A percentile compares a stretch with the other conserved stretches of the same genome.
These are phyloP conservation scores for Penicillium tannophilum DNA, from an alignment of 495 filamentous ascomycete species.

Conservation along the genomic window DNA sequence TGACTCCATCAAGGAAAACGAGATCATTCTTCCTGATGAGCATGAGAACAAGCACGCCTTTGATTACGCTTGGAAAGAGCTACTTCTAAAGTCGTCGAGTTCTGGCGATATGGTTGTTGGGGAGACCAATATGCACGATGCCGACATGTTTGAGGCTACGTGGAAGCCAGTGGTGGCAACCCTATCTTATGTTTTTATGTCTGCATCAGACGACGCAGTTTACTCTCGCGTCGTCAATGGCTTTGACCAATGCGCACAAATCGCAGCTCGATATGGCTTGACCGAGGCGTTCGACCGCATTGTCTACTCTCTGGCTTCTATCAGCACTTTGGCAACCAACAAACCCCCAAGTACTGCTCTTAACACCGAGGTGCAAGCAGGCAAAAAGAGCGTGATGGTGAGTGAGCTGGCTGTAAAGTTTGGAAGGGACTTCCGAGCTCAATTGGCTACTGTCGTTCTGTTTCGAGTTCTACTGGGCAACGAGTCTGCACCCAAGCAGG, in stretches of 20 bases:
- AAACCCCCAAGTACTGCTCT: slow-evolving; percentile 77
- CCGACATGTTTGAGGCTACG: slow-evolving; percentile 94
- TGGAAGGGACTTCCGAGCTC: slow-evolving; percentile 89
- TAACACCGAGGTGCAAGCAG: slow-evolving; percentile 95
- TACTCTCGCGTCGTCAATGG: slow-evolving; percentile 91
- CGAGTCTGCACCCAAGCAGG: slow-evolving; percentile 70
- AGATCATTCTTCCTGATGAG: slow-evolving; percentile 97
- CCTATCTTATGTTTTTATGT: slow-evolving; percentile 97
- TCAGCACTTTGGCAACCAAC: slow-evolving; percentile 80
- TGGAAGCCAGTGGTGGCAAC: slow-evolving; percentile 96
- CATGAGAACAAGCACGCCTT: slow-evolving; percentile 96
- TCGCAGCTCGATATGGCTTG: slow-evolving; percentile 82
- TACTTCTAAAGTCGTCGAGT: slow-evolving; percentile 81
- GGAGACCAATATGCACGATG: slow-evolving; percentile 92
- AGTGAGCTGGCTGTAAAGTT: slow-evolving; percentile 97
- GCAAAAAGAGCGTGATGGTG: slow-evolving; percentile 94
- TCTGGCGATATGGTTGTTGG: slow-evolving; percentile 74
- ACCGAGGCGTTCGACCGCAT: slow-evolving; percentile 90
- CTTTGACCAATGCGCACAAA: slow-evolving; percentile 94
- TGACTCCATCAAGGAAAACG: slow-evolving; percentile 85
- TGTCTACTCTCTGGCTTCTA: slow-evolving; percentile 82
- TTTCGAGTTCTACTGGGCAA: slow-evolving; percentile 88
- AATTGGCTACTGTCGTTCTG: slow-evolving; percentile 89
- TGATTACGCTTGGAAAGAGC: slow-evolving; percentile 95
- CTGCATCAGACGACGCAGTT: slow-evolving; percentile 95